Conservation (phyloP, 164 flowering plant species). For the Protea cynaroides region DNA sequence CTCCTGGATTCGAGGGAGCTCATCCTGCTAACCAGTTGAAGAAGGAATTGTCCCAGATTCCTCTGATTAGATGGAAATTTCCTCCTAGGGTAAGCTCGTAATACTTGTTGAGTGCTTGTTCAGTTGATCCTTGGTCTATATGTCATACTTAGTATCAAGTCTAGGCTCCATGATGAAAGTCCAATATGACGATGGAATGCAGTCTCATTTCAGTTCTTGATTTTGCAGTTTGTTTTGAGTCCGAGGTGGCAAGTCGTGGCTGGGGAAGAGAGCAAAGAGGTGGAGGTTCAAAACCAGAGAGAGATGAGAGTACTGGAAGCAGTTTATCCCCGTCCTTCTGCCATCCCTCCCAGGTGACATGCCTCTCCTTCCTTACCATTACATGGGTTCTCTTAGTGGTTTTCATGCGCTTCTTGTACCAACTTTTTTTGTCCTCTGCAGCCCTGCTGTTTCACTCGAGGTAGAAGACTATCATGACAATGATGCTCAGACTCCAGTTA, state of each 20-base stretch:
- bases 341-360: slow-evolving; percentile 79
- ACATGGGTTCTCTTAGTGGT: not conserved
- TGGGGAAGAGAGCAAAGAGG: slow-evolving; percentile 88
- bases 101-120: not conserved
- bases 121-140: not conserved
- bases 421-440: slow-evolving; percentile 23
- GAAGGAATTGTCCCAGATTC: slow-evolving; percentile 48
- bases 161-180: not conserved
- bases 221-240: slow-evolving; percentile 46
- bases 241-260: slow-evolving; percentile 71
- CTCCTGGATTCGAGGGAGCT: slow-evolving; percentile 87
- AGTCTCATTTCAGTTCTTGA: slow-evolving; percentile 3
- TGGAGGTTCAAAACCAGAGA: slow-evolving; percentile 54
- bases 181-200: not conserved
- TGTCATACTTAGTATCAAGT: not conserved
- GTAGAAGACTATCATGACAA: slow-evolving; percentile 19
- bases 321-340: slow-evolving; percentile 76
- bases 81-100: slow-evolving; percentile 58
- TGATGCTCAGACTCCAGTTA: slow-evolving; percentile 34
- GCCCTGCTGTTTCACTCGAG: slow-evolving; percentile 50
- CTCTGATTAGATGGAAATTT: slow-evolving; percentile 57
- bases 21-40: slow-evolving; percentile 32
- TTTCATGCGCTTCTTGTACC: not conserved
- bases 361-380: slow-evolving; percentile 2
- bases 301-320: slow-evolving; percentile 87